phyloP scores from a whole-genome alignment of 208 protist species.

The Leishmania amazonensis region DNA sequence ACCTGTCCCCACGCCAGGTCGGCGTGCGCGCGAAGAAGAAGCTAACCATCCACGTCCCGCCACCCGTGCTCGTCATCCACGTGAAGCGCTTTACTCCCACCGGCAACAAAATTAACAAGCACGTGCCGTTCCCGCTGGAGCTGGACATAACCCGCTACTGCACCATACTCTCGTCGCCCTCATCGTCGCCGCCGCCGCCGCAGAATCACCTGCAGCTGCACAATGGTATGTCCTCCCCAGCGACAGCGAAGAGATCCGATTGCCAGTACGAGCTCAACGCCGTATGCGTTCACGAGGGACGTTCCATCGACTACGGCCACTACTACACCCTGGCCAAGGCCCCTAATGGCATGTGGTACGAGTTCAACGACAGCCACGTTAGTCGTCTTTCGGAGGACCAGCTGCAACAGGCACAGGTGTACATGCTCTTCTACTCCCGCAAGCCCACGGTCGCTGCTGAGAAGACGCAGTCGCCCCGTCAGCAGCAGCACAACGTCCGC shows the following conservation, averaged over 20 bases:
- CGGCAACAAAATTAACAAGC: slow-evolving; percentile 68
- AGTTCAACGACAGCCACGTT: slow-evolving; percentile 85
- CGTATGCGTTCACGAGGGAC: slow-evolving; percentile 88
- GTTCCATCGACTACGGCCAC: slow-evolving; percentile 83
- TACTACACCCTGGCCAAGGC: slow-evolving; percentile 90
- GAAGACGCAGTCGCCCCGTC: not conserved
- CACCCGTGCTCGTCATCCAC: slow-evolving; percentile 86
- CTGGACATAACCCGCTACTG: slow-evolving; percentile 72
- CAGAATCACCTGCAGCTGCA: not conserved
- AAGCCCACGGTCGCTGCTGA: not conserved
- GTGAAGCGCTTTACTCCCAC: slow-evolving; percentile 86
- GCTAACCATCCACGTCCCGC: slow-evolving; percentile 78
- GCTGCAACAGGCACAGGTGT: slow-evolving; percentile 76
- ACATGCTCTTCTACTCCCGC: slow-evolving; percentile 91
- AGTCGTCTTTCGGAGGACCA: slow-evolving; percentile 60
- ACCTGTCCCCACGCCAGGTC: slow-evolving; percentile 76
- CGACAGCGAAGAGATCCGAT: not conserved
- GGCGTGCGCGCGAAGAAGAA: slow-evolving; percentile 81
- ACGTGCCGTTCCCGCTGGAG: slow-evolving; percentile 63
- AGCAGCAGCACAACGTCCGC: not conserved
- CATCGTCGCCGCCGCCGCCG: slow-evolving; percentile 4
- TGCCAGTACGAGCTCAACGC: slow-evolving; percentile 87
- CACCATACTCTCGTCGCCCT: slow-evolving; percentile 22
- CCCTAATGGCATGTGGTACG: slow-evolving; percentile 85
- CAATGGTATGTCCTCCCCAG: not conserved